Conservation (phyloP, 495 filamentous ascomycete genomes). For the Neurospora sp. region DNA sequence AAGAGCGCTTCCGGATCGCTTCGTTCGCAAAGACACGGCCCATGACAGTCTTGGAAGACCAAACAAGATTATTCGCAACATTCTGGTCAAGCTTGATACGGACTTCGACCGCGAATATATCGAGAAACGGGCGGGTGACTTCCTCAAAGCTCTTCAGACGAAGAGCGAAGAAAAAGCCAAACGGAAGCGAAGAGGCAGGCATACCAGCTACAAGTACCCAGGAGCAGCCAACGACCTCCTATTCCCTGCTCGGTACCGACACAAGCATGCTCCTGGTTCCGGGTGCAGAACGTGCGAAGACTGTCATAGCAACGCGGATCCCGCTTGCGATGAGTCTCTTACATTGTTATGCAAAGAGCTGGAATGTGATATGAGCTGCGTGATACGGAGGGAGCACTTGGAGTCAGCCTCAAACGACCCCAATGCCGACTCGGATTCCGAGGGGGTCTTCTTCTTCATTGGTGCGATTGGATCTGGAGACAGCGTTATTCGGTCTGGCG, state of each 20-base stretch:
- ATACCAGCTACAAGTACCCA: too few relatives aligned
- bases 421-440: not conserved
- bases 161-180: too few relatives aligned
- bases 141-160: too few relatives aligned
- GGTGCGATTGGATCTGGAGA: conserved; percentile 21
- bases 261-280: too few relatives aligned
- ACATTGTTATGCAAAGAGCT: conserved; percentile 4
- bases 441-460: conserved; percentile 3
- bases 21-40: too few relatives aligned
- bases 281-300: too few relatives aligned
- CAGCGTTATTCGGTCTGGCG: conserved; percentile 20
- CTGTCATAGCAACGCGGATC: not conserved
- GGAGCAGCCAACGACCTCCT: too few relatives aligned
- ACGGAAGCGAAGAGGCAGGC: too few relatives aligned
- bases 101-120: too few relatives aligned
- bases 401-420: conserved; percentile 1
- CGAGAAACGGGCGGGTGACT: too few relatives aligned
- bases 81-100: conserved; percentile 18
- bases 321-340: conserved; percentile 3
- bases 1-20: too few relatives aligned
- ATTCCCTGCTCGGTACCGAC: too few relatives aligned
- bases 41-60: conserved; percentile 23
- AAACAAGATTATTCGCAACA: conserved; percentile 19
- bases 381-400: conserved; percentile 7
- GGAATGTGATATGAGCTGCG: conserved; percentile 6